Evolutionary conservation across 129 eudicot species (phyloP).

Genomic region (Centaurea solstitialis): DNA sequence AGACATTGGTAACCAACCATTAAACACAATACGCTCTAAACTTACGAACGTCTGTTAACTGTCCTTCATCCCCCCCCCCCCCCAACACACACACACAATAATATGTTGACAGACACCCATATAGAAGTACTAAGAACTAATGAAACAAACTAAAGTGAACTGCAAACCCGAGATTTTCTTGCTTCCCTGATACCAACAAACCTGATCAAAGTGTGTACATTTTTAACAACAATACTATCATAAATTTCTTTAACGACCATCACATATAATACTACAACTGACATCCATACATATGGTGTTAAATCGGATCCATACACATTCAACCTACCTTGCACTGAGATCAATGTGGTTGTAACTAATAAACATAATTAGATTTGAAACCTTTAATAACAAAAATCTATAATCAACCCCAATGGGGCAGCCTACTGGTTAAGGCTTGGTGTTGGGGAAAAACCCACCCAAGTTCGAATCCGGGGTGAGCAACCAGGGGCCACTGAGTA

Average conservation of each 20-base stretch:
- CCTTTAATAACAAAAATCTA: no score
- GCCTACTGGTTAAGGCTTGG: no score
- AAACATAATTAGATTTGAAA: no score
- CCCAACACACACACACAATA: background rate
- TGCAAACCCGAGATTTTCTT: background rate
- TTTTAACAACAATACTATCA: background rate
- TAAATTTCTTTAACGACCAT: background rate
- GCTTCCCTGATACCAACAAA: background rate
- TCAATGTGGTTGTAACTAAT: background rate
- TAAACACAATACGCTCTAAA: background rate
- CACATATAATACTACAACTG: background rate
- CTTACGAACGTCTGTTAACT: background rate
- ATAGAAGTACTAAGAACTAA: background rate
- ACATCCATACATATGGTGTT: no score
- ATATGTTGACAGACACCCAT: background rate
- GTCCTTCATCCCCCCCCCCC: no score
- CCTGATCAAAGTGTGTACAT: background rate
- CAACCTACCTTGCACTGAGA: background rate
- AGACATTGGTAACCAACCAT: background rate
- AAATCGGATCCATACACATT: no score
- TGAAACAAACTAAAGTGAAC: background rate
- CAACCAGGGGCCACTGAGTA: no score
- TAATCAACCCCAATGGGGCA: no score
- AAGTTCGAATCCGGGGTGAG: no score
- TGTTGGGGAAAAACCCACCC: no score